These are phyloP conservation scores for Globisporangium spinosum DNA, from an alignment of 352 stramenopile species.

Conservation along the genomic window DNA sequence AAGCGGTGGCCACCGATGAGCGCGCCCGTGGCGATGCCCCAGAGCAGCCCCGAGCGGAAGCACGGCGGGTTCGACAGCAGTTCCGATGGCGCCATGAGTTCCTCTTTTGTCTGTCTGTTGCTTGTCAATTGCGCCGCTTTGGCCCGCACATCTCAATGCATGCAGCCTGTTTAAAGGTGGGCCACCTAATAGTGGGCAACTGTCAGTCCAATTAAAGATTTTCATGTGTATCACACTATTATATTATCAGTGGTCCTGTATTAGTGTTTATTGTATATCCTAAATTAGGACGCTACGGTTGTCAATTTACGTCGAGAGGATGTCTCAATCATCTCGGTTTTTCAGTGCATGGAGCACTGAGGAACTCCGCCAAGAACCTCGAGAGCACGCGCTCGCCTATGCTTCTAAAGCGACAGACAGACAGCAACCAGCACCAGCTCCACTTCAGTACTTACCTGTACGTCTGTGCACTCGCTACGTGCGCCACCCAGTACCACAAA, in stretches of 20 bases:
- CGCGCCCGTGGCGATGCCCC: conserved; percentile 60
- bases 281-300: neutral
- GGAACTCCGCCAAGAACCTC: neutral
- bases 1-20: conserved; percentile 68
- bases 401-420: neutral
- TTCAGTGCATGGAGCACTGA: neutral
- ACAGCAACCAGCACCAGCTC: neutral
- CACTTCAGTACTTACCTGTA: neutral
- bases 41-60: conserved; percentile 73
- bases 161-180: too few relatives aligned
- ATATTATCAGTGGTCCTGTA: neutral
- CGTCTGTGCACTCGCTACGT: neutral
- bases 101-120: neutral
- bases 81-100: conserved; percentile 18
- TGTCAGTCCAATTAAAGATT: too few relatives aligned
- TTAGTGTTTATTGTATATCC: neutral
- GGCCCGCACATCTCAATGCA: too few relatives aligned
- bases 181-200: too few relatives aligned
- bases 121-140: neutral
- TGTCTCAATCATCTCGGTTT: neutral
- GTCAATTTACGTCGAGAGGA: neutral
- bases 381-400: neutral
- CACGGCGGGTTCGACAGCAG: conserved; percentile 77
- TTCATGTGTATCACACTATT: neutral
- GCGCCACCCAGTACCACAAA: neutral